Evolutionary conservation across 1,284 basidiomycete species (phyloP).

Genomic region (Afroboletus lepidellus): DNA sequence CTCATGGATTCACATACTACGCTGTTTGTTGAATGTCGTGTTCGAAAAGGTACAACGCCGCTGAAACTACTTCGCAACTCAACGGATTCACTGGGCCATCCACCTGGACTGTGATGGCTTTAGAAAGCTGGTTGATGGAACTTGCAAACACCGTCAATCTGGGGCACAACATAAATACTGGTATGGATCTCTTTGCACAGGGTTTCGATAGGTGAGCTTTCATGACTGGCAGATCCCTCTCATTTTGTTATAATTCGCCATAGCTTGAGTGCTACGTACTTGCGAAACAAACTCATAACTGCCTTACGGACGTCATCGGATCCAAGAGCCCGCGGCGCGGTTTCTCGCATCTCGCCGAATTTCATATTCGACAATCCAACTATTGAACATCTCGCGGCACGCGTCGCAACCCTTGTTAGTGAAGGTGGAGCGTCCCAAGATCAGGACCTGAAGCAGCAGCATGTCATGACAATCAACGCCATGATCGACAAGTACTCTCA

Average conservation of each 20-base stretch:
- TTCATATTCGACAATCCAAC: conserved; percentile 23
- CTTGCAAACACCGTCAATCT: not conserved
- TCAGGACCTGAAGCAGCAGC: not conserved
- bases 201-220: conserved; percentile 19
- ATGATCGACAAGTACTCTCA: conserved; percentile 18
- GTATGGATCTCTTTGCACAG: conserved; percentile 9
- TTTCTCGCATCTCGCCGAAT: conserved; percentile 12
- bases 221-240: too few relatives aligned
- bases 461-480: conserved; percentile 5
- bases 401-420: conserved; percentile 6
- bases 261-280: conserved; percentile 30
- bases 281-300: conserved; percentile 28
- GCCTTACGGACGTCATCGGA: conserved; percentile 16
- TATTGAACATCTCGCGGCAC: not conserved
- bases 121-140: not conserved
- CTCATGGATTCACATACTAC: too few relatives aligned
- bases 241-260: too few relatives aligned
- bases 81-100: not conserved
- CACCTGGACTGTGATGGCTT: not conserved
- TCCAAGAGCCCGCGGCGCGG: not conserved
- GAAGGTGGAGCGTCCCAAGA: not conserved
- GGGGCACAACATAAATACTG: conserved; percentile 1
- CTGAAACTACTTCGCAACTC: not conserved
- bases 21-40: not conserved
- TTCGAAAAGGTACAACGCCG: not conserved